Evolutionary conservation across 148 eudicot species (phyloP).

Genomic region (Spergularia marina): DNA sequence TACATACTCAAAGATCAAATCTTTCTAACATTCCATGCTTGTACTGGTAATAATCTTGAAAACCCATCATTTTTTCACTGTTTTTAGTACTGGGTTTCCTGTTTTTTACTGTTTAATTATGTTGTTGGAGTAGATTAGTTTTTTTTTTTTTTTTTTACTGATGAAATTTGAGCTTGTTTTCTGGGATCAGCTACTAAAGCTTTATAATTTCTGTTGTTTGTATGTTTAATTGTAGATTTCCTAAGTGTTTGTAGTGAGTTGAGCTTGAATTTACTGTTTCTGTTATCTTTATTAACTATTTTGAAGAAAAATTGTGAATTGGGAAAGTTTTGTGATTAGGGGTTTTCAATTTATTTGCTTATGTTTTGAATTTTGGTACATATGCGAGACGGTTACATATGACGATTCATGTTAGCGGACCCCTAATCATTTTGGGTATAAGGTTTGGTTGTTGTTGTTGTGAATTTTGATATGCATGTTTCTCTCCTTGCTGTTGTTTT

Average conservation of each 20-base stretch:
- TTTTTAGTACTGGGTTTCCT: not conserved
- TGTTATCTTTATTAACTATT: not conserved
- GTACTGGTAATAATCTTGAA: constrained; percentile 9
- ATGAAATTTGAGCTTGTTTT: not conserved
- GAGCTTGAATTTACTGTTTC: not conserved
- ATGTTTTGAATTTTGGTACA: too few species aligned
- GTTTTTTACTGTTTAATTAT: not conserved
- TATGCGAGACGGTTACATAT: too few species aligned
- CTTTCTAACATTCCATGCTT: not conserved
- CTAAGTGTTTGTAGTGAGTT: not conserved
- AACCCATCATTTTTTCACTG: not conserved
- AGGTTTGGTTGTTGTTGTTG: too few species aligned
- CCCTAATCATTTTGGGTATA: too few species aligned
- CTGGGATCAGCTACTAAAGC: not conserved
- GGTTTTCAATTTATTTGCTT: not conserved
- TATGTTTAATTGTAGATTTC: not conserved
- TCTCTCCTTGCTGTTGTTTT: too few species aligned
- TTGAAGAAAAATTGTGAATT: not conserved
- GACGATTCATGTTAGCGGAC: too few species aligned
- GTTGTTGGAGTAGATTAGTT: constrained; percentile 12
- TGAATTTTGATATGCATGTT: too few species aligned
- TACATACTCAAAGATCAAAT: not conserved
- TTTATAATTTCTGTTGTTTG: not conserved
- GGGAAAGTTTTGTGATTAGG: not conserved
- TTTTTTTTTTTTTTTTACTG: not conserved